Conservation (phyloP, 768 basidiomycete species). For the Tremella fuciformis region DNA sequence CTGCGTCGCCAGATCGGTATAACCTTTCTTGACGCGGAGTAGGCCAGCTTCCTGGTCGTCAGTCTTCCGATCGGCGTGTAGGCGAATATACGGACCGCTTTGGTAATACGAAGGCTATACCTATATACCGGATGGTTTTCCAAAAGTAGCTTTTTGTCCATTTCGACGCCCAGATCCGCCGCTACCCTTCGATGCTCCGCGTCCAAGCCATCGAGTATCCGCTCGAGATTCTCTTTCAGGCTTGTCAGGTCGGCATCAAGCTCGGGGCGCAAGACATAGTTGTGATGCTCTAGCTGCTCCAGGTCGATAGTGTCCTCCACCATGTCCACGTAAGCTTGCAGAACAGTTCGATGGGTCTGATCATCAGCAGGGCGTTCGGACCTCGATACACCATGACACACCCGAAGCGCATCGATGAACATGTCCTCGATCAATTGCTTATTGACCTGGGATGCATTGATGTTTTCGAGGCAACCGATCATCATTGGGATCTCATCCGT, state of each 20-base stretch:
- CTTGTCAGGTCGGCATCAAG: constrained; percentile 74
- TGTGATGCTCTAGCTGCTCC: constrained; percentile 68
- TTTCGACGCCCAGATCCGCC: constrained; percentile 69
- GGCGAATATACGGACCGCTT: constrained; percentile 63
- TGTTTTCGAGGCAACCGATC: constrained; percentile 12
- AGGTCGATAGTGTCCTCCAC: constrained; percentile 94
- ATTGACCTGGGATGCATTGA: not conserved
- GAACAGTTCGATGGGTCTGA: constrained; percentile 61
- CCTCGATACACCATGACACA: constrained; percentile 44
- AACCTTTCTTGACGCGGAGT: constrained; percentile 64
- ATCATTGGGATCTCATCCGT: constrained; percentile 8
- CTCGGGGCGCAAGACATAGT: constrained; percentile 86
- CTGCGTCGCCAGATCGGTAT: constrained; percentile 76
- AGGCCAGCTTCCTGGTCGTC: constrained; percentile 69
- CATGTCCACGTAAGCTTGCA: constrained; percentile 84
- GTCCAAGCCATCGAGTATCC: constrained; percentile 76
- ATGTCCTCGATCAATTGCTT: constrained; percentile 62
- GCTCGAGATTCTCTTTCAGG: constrained; percentile 65
- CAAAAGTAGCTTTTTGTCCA: constrained; percentile 92
- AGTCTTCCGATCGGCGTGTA: not conserved
- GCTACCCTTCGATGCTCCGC: constrained; percentile 71
- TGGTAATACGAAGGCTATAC: constrained; percentile 88
- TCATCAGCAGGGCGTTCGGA: not conserved
- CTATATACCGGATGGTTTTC: constrained; percentile 87
- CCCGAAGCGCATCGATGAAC: constrained; percentile 65